Percentiles rank a stretch among this genome's conserved stretches.
Evolutionary conservation across 75 land plant genomes (phyloP).

Genomic region (Larix kaempferi): DNA sequence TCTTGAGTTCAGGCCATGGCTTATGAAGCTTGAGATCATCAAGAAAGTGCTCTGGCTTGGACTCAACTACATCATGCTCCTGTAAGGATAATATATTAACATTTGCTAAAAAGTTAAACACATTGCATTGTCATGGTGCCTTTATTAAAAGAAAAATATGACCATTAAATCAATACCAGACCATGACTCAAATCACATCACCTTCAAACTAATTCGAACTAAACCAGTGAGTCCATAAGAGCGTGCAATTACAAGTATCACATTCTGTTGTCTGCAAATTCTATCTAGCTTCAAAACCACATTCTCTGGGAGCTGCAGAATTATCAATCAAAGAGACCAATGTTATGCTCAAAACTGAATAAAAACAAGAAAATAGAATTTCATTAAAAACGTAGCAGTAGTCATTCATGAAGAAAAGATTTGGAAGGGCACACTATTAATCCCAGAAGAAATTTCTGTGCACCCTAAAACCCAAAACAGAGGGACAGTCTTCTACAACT

Average conservation of each 20-base stretch:
- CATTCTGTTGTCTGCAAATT: constrained; percentile 78
- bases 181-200: constrained; percentile 13
- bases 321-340: background rate
- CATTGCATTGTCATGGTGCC: background rate
- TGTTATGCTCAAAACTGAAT: background rate
- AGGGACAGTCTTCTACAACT: too few species aligned
- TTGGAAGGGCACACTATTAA: background rate
- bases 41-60: constrained; percentile 89
- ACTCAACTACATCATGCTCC: constrained; percentile 94
- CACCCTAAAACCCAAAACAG: too few species aligned
- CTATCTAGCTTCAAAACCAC: constrained; percentile 70
- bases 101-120: background rate
- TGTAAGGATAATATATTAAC: constrained; percentile 18
- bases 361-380: background rate
- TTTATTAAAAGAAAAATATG: constrained; percentile 3
- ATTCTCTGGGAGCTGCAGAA: constrained; percentile 67
- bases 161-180: background rate
- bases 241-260: constrained; percentile 80
- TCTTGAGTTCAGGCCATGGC: constrained; percentile 96
- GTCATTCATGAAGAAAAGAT: background rate
- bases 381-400: background rate
- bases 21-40: constrained; percentile 89
- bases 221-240: constrained; percentile 95
- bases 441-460: background rate
- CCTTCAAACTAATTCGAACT: constrained; percentile 91